phyloP scores from a whole-genome alignment of 768 basidiomycete genomes.

The Suillus variegatus region DNA sequence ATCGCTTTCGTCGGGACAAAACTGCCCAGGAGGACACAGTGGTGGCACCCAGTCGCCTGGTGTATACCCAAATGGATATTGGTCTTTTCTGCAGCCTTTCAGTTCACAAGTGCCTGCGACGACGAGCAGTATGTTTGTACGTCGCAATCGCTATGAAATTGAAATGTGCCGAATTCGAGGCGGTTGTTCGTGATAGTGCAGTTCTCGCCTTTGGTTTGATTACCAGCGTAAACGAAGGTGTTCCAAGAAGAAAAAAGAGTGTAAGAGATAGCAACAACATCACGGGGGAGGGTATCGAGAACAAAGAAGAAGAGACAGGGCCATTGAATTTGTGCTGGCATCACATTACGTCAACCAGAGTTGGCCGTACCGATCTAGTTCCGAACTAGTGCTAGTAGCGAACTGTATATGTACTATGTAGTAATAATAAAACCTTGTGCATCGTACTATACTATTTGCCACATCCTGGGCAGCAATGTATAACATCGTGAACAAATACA shows the following conservation, averaged over 20 bases:
- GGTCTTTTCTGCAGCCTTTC: slow-evolving; percentile 74
- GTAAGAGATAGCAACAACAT: slow-evolving; percentile 42
- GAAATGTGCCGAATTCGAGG: slow-evolving; percentile 74
- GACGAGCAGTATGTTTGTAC: slow-evolving; percentile 64
- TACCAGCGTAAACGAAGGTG: slow-evolving; percentile 48
- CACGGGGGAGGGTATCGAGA: slow-evolving; percentile 3
- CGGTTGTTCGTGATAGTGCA: slow-evolving; percentile 63
- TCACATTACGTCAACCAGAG: slow-evolving; percentile 1
- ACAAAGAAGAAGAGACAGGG: slow-evolving; percentile 3
- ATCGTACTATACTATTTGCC: slow-evolving; percentile 48
- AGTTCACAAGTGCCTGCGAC: slow-evolving; percentile 51
- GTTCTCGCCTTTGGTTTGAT: slow-evolving; percentile 41
- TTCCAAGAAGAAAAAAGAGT: slow-evolving; percentile 52
- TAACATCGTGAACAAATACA: slow-evolving; percentile 91
- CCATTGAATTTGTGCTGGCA: background rate
- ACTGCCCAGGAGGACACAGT: slow-evolving; percentile 60
- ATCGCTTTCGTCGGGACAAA: slow-evolving; percentile 86
- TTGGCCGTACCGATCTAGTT: background rate
- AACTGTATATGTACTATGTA: background rate
- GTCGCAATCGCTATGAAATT: slow-evolving; percentile 80
- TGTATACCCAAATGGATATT: slow-evolving; percentile 72
- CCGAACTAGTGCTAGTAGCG: background rate
- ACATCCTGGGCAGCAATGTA: slow-evolving; percentile 93
- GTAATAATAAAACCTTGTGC: background rate
- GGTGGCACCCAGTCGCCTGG: slow-evolving; percentile 50